Conservation (phyloP, 805 yeast genomes). For the Clavispora asparagi region DNA sequence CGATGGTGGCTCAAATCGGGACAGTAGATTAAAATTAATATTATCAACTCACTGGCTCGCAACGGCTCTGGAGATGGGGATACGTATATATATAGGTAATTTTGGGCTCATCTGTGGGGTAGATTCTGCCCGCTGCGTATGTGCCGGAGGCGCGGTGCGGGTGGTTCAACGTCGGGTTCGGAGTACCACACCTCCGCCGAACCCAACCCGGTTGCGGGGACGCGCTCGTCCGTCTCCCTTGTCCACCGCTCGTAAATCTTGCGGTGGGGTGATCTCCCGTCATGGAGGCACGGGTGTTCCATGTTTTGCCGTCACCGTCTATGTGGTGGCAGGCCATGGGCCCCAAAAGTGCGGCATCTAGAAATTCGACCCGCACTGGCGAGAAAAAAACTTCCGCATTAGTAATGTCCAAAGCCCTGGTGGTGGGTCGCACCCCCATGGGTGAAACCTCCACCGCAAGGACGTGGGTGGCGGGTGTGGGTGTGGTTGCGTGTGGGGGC, state of each 20-base stretch:
- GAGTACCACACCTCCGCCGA: background rate
- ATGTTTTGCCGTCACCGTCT: too few species aligned
- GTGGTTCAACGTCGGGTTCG: background rate
- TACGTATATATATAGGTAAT: background rate
- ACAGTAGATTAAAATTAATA: background rate
- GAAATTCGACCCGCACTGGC: background rate
- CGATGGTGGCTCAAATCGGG: too few species aligned
- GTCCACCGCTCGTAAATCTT: too few species aligned
- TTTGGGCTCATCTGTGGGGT: background rate
- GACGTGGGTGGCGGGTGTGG: too few species aligned
- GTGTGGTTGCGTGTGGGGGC: too few species aligned
- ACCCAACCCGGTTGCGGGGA: background rate
- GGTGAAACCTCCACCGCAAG: too few species aligned
- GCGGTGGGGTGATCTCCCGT: too few species aligned
- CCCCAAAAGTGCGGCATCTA: background rate
- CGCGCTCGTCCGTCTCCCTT: background rate
- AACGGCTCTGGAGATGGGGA: background rate
- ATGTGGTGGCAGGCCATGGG: too few species aligned
- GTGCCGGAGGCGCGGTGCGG: background rate
- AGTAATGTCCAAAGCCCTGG: too few species aligned
- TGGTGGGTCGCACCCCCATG: too few species aligned
- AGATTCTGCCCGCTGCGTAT: background rate
- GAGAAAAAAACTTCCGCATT: background rate
- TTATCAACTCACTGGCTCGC: background rate
- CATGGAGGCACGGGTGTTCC: too few species aligned